These are phyloP conservation scores for Nigrospora oryzae DNA, from an alignment of 2,329 filamentous ascomycete species.

Conservation along the genomic window DNA sequence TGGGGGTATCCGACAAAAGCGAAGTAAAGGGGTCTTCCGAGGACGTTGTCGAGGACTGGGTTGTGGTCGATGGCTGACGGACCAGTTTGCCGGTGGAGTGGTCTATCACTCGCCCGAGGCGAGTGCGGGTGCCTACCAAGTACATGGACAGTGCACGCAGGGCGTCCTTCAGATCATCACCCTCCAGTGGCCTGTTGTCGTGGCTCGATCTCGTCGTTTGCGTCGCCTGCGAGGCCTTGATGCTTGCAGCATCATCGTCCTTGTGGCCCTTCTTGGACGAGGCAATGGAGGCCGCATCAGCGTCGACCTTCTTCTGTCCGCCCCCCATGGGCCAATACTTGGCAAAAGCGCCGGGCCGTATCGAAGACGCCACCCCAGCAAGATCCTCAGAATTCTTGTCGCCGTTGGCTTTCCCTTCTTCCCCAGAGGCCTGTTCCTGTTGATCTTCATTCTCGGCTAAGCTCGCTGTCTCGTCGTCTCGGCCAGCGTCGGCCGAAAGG, in stretches of 20 bases:
- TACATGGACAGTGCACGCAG: slow-evolving; percentile 80
- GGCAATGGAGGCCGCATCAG: slow-evolving; percentile 51
- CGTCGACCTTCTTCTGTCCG: slow-evolving; percentile 32
- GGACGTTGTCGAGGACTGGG: slow-evolving; percentile 30
- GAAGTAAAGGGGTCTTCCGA: slow-evolving; percentile 22
- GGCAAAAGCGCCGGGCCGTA: slow-evolving; percentile 36
- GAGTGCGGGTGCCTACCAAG: slow-evolving; percentile 72
- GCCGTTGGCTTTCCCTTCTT: slow-evolving; percentile 21
- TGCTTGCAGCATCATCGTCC: slow-evolving; percentile 44
- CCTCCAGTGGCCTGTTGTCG: slow-evolving; percentile 53
- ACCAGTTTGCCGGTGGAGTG: slow-evolving; percentile 55
- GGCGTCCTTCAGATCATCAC: slow-evolving; percentile 75
- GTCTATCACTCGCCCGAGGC: slow-evolving; percentile 54
- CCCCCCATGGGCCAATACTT: slow-evolving; percentile 41
- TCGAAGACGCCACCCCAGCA: slow-evolving; percentile 23
- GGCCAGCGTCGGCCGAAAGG: slow-evolving; percentile 48
- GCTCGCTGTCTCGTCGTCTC: slow-evolving; percentile 30
- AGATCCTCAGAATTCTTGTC: slow-evolving; percentile 20
- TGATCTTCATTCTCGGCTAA: slow-evolving; percentile 4
- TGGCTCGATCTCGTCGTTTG: slow-evolving; percentile 29
- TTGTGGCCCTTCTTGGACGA: slow-evolving; percentile 43
- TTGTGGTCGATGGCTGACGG: slow-evolving; percentile 45
- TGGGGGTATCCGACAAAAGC: slow-evolving; percentile 31
- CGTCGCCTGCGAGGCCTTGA: slow-evolving; percentile 23
- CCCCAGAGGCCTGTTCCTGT: slow-evolving; percentile 25